These are phyloP conservation scores for Ophiostoma sp. DNA, from an alignment of 2,329 filamentous ascomycete genomes.

Conservation along the genomic window DNA sequence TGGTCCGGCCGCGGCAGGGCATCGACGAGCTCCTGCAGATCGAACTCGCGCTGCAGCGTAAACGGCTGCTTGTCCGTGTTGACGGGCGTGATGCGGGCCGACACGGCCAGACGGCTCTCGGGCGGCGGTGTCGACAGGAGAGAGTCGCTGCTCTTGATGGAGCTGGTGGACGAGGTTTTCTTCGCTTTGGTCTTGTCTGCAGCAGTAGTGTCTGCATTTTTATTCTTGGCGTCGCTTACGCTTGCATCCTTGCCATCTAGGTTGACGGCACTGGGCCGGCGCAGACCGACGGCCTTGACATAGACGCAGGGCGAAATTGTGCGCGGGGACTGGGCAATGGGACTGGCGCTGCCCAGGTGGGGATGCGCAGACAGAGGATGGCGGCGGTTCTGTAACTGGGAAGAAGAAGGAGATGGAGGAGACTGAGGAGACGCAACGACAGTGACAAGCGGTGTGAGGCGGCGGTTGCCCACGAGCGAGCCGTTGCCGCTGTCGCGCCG, in stretches of 20 bases:
- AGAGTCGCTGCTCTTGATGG: slow-evolving; percentile 1
- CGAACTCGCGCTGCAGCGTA: slow-evolving; percentile 43
- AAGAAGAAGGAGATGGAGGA: not conserved
- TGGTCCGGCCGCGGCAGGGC: slow-evolving; percentile 39
- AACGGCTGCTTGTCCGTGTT: slow-evolving; percentile 28
- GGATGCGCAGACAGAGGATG: not conserved
- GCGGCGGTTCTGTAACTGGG: no score
- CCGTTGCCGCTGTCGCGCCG: not conserved
- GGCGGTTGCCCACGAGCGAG: not conserved
- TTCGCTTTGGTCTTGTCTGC: not conserved
- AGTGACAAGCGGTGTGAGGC: slow-evolving; percentile 23
- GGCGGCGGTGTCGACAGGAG: slow-evolving; percentile 12
- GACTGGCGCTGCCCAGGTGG: not conserved
- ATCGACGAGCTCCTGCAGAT: slow-evolving; percentile 44
- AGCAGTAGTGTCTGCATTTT: not conserved
- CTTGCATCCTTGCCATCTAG: not conserved
- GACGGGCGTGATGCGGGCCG: slow-evolving; percentile 42
- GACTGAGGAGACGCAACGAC: not conserved
- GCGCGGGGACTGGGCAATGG: slow-evolving; percentile 21
- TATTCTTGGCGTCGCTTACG: not conserved
- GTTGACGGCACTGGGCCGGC: slow-evolving; percentile 1
- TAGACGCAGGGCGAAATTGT: slow-evolving; percentile 26
- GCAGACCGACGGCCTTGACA: slow-evolving; percentile 23
- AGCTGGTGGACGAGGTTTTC: not conserved
- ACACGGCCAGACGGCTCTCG: slow-evolving; percentile 36